phyloP scores from a whole-genome alignment of 345 rosid genomes.

The Noccaea caerulescens region DNA sequence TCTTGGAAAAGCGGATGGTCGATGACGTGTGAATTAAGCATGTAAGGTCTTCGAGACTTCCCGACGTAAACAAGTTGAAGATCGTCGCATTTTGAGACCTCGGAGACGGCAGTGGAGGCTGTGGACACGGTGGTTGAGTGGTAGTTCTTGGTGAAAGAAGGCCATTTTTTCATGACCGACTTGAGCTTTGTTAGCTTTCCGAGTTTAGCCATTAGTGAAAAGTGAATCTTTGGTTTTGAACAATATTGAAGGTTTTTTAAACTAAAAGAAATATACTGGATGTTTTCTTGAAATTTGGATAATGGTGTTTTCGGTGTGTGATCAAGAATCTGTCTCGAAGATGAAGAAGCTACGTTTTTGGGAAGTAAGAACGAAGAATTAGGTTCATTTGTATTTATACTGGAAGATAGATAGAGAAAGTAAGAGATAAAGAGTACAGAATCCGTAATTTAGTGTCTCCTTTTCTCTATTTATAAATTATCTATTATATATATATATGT shows the following conservation, averaged over 20 bases:
- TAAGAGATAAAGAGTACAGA: conserved; percentile 39
- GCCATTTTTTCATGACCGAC: conserved; percentile 79
- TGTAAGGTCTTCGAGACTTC: conserved; percentile 73
- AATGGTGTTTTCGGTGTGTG: not conserved
- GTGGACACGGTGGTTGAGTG: conserved; percentile 24
- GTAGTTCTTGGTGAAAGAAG: conserved; percentile 61
- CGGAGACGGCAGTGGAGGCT: not conserved
- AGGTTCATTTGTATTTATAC: conserved; percentile 43
- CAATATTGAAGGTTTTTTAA: not conserved
- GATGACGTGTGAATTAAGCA: conserved; percentile 54
- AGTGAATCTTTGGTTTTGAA: not conserved
- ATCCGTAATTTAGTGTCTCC: conserved; percentile 30
- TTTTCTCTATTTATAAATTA: not conserved
- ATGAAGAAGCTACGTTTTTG: conserved; percentile 24
- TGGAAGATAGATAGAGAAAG: conserved; percentile 7
- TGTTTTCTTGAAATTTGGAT: not conserved
- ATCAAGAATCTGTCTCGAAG: conserved; percentile 3
- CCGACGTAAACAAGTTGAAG: conserved; percentile 77
- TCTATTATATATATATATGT: not conserved
- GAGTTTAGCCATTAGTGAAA: conserved; percentile 56
- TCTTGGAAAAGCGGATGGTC: conserved; percentile 80
- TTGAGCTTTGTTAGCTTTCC: conserved; percentile 82
- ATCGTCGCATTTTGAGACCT: conserved; percentile 31
- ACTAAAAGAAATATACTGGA: not conserved
- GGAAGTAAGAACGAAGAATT: conserved; percentile 33